Evolutionary conservation across 805 yeast species (phyloP), one percentile per base, ranked within the genome.

Genomic region (Teunomyces stri): DNA sequence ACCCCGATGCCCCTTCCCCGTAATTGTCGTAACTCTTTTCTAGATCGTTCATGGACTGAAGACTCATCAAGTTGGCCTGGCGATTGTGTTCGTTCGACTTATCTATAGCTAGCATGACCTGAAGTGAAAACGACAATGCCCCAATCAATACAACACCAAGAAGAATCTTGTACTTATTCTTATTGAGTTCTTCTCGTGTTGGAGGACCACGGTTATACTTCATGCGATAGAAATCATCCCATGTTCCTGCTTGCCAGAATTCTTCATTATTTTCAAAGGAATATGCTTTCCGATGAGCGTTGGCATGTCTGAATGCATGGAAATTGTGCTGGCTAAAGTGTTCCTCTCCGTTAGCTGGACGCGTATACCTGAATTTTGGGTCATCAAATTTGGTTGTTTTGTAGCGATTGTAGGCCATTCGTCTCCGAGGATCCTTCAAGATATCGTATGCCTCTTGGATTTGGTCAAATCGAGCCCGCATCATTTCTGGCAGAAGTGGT

Each of bases 231-330:
- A 74, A 76, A 48, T 82, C 87, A 51, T 81, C 85, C 87, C 87
- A 81, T 0, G 78, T 78, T 0, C 82, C 82, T 0, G 87, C 85
- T 42, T 69, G 76, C 81, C 84, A 80, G 60, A 82, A 82, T 30
- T 67, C 66, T 46, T 74, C 76, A 52, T 69, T 66, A 30, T 60
- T 57, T 2, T 62, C 49, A 50, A 66, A 71, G 30, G 56, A 47
- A 51, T 68, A 66, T 38, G 59, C 49, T 33, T 42, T 51, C n/a
- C 75, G 59, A 45, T 70, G 70, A 27, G 72, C 68, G 50, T 70
- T 66, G 11, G 75, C 75, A 54, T 57, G 55, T 20, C 74, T 53
- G 49, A 57, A 70, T 1, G 68, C 67, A n/a, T 71, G 64, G 45
- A 69, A 66, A 37, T 51, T 53, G 12, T 44, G 49, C 38, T 48